phyloP scores from a whole-genome alignment of 768 basidiomycete species.

The Baorangia bicolor region DNA sequence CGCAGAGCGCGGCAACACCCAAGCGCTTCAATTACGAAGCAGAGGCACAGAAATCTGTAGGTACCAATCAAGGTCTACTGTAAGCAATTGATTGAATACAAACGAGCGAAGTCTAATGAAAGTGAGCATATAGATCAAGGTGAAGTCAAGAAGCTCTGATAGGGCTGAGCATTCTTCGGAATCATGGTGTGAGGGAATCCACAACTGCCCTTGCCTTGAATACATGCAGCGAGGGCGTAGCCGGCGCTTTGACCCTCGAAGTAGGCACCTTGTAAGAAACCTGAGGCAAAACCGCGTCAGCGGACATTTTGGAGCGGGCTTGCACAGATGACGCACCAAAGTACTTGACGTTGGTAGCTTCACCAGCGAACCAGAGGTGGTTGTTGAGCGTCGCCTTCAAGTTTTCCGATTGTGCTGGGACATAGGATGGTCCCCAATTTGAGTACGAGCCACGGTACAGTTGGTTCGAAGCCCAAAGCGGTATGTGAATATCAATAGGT shows the following conservation, averaged over 20 bases:
- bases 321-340: slow-evolving; percentile 47
- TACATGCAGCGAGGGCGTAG: slow-evolving; percentile 40
- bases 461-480: slow-evolving; percentile 53
- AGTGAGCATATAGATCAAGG: not conserved
- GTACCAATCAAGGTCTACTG: not conserved
- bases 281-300: slow-evolving; percentile 26
- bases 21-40: not conserved
- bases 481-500: slow-evolving; percentile 55
- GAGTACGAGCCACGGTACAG: slow-evolving; percentile 50
- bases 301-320: not conserved
- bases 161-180: slow-evolving; percentile 35
- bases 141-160: slow-evolving; percentile 22
- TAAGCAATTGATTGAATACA: not conserved
- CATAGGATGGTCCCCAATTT: slow-evolving; percentile 67
- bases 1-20: not conserved
- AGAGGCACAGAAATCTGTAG: not conserved
- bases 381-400: slow-evolving; percentile 50
- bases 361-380: slow-evolving; percentile 62
- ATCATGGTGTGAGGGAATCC: slow-evolving; percentile 26
- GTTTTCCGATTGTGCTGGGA: slow-evolving; percentile 53
- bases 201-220: slow-evolving; percentile 29
- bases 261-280: slow-evolving; percentile 60
- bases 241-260: slow-evolving; percentile 49
- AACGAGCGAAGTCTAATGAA: not conserved
- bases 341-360: slow-evolving; percentile 56